Evolutionary conservation across 441 rosid species (phyloP), one percentile per base, ranked within the genome.

Genomic region (Melianthus villosus): DNA sequence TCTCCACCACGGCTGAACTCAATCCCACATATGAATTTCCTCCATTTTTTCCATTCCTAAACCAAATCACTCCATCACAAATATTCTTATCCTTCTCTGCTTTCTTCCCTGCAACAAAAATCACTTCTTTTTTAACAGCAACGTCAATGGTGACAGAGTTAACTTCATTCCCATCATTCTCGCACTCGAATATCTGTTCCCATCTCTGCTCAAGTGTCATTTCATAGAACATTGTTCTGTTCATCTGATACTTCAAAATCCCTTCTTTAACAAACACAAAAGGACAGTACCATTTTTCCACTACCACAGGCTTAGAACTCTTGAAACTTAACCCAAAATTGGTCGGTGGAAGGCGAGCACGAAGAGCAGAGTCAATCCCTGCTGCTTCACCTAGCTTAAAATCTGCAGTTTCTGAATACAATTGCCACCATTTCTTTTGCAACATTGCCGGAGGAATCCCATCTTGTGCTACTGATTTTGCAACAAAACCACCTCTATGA

Each of bases 261-360:
- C 55, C 64, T 39, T 76, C 77, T 22, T 48, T 65, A 4, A 67
- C 65, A 34, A 67, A 72, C 58, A 76, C 49, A 37, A 69, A 67
- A 1, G 75, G 73, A 34, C 77, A 67, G 46, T 69, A 76, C 84
- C 84, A 76, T 60, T 59, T 62, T 31, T 77, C 73, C 4, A 76
- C 70, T 2, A 63, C 39, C 9, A 50, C 64, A 0, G 59, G 42
- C 14, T 49, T 48, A 0, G 69, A 69, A 18, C 59, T 49, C 35
- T 53, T 43, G 41, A 41, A 41, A 0, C 38, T 22, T 17, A 61
- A 38, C 0, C 53, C 53, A 44, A 67, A 67, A 16, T 43, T 23
- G 3, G 63, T 57, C 9, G 38, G 42, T 6, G 77, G 75, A 9
- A 67, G 73, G 20, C 46, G 62, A 1, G 52, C 17, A 34, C 75